Conservation (phyloP, 2,329 filamentous ascomycete species). For the Hypoxylon sp. region DNA sequence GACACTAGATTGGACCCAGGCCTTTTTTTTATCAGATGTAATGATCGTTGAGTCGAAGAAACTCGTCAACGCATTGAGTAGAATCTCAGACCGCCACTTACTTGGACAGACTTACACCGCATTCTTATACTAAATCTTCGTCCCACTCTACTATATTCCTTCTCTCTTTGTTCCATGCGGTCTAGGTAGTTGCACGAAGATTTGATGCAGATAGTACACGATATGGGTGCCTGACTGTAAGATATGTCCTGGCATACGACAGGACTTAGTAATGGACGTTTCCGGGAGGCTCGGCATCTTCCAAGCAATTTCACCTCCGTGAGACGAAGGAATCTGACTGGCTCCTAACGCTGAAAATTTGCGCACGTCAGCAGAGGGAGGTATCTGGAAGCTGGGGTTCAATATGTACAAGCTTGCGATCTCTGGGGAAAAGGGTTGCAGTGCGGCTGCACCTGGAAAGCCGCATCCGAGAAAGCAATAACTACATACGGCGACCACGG, state of each 20-base stretch:
- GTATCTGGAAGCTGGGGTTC: not conserved
- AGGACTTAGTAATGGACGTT: not conserved
- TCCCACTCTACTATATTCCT: not conserved
- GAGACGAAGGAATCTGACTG: conserved; percentile 14
- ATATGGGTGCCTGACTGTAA: not conserved
- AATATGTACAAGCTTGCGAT: conserved; percentile 23
- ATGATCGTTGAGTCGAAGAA: not conserved
- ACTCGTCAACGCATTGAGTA: not conserved
- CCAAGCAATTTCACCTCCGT: conserved; percentile 10
- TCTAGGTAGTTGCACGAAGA: not conserved
- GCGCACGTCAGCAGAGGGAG: conserved; percentile 8
- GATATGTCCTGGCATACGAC: not conserved
- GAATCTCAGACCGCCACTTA: conserved; percentile 5
- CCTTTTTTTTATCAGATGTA: not conserved
- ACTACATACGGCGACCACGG: conserved; percentile 3
- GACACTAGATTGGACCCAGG: conserved; percentile 3
- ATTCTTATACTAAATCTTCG: not conserved
- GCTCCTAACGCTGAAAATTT: conserved; percentile 1
- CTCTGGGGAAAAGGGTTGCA: conserved; percentile 27
- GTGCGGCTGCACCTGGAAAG: conserved; percentile 23
- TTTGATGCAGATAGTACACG: not conserved
- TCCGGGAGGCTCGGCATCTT: conserved; percentile 18
- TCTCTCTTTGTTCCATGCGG: too few species aligned
- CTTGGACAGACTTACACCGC: conserved; percentile 3
- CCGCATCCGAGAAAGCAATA: conserved; percentile 20